A percentile compares a stretch with the other conserved stretches of the same genome.
phyloP scores from a whole-genome alignment of 2,329 filamentous ascomycete species.

The Monosporascus cannonballus region DNA sequence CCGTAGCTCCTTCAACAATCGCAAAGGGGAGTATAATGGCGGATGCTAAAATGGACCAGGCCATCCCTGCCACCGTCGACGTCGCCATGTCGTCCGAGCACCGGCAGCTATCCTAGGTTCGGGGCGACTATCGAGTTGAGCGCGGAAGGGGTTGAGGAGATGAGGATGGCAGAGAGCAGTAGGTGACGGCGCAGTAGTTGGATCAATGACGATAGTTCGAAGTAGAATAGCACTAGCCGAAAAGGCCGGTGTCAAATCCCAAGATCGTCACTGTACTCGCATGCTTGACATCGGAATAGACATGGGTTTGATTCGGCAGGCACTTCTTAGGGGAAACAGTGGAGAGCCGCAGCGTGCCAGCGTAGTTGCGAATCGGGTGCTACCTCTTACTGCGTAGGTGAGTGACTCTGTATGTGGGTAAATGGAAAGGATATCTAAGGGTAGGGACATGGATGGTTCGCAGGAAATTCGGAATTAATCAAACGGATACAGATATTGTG shows the following conservation, averaged over 20 bases:
- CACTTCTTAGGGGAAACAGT: neutral
- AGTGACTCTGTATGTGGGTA: neutral
- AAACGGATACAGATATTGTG: neutral
- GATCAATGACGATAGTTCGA: neutral
- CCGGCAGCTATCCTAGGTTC: neutral
- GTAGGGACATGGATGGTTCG: neutral
- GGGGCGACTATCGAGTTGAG: neutral
- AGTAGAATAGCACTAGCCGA: neutral
- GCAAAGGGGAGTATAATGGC: slow-evolving; percentile 26
- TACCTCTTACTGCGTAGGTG: neutral
- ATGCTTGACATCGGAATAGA: neutral
- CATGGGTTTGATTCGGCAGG: neutral
- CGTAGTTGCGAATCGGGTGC: neutral
- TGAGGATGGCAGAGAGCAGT: neutral
- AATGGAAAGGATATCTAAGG: neutral
- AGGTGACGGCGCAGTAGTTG: neutral
- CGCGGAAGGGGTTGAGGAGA: slow-evolving; percentile 1
- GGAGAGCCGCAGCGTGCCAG: neutral
- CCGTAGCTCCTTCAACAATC: slow-evolving; percentile 27
- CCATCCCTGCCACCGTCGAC: slow-evolving; percentile 33
- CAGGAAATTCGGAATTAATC: neutral
- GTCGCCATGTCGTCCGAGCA: slow-evolving; percentile 24
- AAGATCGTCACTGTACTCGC: neutral
- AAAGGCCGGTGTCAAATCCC: neutral
- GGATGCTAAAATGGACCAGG: slow-evolving; percentile 22